Conservation (phyloP, 2,329 filamentous ascomycete species). For the Beauveria brongniartii region DNA sequence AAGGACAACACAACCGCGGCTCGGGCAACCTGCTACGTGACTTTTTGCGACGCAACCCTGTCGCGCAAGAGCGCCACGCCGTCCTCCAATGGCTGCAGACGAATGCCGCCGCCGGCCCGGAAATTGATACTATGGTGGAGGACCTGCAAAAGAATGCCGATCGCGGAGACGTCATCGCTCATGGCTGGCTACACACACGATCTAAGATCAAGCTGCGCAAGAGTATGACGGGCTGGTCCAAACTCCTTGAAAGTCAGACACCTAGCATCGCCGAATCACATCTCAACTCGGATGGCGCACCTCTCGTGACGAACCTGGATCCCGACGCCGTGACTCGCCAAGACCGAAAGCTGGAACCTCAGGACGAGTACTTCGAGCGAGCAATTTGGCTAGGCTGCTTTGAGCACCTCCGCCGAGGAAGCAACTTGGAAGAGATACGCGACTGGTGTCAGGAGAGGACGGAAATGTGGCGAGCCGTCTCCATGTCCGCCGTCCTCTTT, state of each 20-base stretch:
- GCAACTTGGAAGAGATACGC: conserved; percentile 61
- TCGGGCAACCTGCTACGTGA: conserved; percentile 47
- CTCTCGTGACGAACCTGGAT: conserved; percentile 79
- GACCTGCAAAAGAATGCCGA: conserved; percentile 71
- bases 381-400: conserved; percentile 92
- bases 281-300: conserved; percentile 50
- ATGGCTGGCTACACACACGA: conserved; percentile 89
- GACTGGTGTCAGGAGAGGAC: conserved; percentile 82
- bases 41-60: conserved; percentile 65
- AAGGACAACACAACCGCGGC: conserved; percentile 19
- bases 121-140: conserved; percentile 67
- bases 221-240: conserved; percentile 60
- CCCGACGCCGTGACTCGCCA: conserved; percentile 85
- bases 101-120: conserved; percentile 60
- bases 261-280: conserved; percentile 48
- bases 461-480: conserved; percentile 82
- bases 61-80: conserved; percentile 68
- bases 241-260: conserved; percentile 55
- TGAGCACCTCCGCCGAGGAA: conserved; percentile 83
- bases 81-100: conserved; percentile 82
- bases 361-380: conserved; percentile 83
- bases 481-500: conserved; percentile 65
- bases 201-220: conserved; percentile 86
- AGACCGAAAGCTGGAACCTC: conserved; percentile 63
- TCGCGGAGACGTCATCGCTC: conserved; percentile 71